Percentiles rank a stretch among this genome's conserved stretches.
phyloP scores from a whole-genome alignment of 2,329 filamentous ascomycete genomes.

The Didymella segeticola region DNA sequence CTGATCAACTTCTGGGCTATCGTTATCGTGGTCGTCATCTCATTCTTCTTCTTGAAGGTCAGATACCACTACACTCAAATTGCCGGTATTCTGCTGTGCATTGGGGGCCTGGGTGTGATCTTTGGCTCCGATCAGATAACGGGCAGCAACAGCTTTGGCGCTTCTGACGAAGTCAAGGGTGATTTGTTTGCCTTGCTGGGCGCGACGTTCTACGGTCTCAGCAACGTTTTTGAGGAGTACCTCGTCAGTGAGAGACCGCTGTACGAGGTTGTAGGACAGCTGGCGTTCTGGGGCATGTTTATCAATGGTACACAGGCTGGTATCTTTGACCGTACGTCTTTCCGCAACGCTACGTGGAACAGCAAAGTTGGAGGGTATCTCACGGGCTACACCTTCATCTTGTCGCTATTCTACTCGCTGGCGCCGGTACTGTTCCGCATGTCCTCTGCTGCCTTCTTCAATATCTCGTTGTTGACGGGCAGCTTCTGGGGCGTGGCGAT shows the following conservation, averaged over 20 bases:
- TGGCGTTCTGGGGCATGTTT: constrained; percentile 84
- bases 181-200: constrained; percentile 91
- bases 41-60: constrained; percentile 81
- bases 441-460: constrained; percentile 91
- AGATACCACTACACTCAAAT: constrained; percentile 90
- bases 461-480: constrained; percentile 89
- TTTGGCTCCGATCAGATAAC: constrained; percentile 88
- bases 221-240: constrained; percentile 94
- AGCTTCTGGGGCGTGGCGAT: constrained; percentile 99
- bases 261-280: constrained; percentile 91
- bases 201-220: constrained; percentile 88
- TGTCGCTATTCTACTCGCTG: constrained; percentile 85
- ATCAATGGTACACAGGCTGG: constrained; percentile 91
- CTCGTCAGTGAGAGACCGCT: constrained; percentile 84
- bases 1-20: constrained; percentile 99
- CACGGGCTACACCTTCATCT: constrained; percentile 84
- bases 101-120: constrained; percentile 87
- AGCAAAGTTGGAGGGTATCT: constrained; percentile 76
- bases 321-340: constrained; percentile 85
- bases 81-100: constrained; percentile 84
- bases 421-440: constrained; percentile 89
- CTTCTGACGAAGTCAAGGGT: constrained; percentile 80
- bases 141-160: constrained; percentile 71
- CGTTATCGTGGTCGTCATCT: constrained; percentile 85
- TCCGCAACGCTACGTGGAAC: constrained; percentile 59